Evolutionary conservation across 306 rosid genomes (phyloP), one percentile per base, ranked within the genome.

Genomic region (Urtica urens): DNA sequence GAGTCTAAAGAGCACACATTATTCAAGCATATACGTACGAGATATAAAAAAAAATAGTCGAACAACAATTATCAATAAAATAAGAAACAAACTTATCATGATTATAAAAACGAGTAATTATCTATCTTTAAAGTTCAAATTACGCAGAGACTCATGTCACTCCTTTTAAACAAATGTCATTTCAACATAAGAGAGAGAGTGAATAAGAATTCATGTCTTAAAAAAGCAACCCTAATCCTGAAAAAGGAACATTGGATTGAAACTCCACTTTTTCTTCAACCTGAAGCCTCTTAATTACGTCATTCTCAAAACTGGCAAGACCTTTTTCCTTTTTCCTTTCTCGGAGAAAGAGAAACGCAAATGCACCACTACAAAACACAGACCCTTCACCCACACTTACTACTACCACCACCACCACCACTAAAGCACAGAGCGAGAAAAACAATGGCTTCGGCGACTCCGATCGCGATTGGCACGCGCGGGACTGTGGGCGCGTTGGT

Each of bases 401-500:
- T 58, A 74, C n/a, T n/a, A n/a, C n/a, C n/a, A 41, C 23, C 60
- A 45, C 51, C 31, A 44, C 41, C 15, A 63, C 65, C 60, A 74
- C n/a, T n/a, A n/a, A n/a, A 58, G 64, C 44, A 46, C 47, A 35
- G 23, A 40, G 60, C 68, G 33, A 28, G 10, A 10, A 28, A 28
- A 38, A 55, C 62, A 69, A 85, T 83, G 93, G 74, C 75, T 30
- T 70, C 68, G 49, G 45, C 76, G 48, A 53, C 75, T 73, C 88
- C 93, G 11, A 65, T 76, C 34, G 79, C 90, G 35, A 64, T 83
- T 37, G 93, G 95, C 57, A 83, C 95, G 57, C 73, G 78, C 15
- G 95, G 95, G 57, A 86, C 95, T 1, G 67, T 86, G 6, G 95
- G 85, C 34, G 82, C 93, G 13, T 78, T 86, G 2, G 77, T 86